phyloP scores from a whole-genome alignment of 2,329 filamentous ascomycete genomes.

The Diatrype stigma region DNA sequence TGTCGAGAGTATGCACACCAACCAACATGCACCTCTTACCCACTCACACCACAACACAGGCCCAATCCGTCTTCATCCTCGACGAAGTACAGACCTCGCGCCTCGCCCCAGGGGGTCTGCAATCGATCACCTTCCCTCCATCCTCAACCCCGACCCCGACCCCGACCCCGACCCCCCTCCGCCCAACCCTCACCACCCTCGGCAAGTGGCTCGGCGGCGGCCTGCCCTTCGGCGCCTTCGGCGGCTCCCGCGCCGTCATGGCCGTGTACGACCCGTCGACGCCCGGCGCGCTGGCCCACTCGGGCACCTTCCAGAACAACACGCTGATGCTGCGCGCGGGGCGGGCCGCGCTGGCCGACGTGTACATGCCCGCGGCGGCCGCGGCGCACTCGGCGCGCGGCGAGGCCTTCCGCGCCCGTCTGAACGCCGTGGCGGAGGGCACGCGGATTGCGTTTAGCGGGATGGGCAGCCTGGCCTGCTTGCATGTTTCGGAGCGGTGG shows the following conservation, averaged over 20 bases:
- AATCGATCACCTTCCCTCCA: slow-evolving; percentile 29
- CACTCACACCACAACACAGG: slow-evolving; percentile 18
- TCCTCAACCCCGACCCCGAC: not conserved
- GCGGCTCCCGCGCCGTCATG: slow-evolving; percentile 58
- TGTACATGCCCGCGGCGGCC: slow-evolving; percentile 24
- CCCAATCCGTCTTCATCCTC: slow-evolving; percentile 57
- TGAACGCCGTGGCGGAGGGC: slow-evolving; percentile 13
- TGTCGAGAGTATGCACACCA: too few relatives aligned
- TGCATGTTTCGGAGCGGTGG: slow-evolving; percentile 27
- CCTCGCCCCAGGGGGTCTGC: slow-evolving; percentile 47
- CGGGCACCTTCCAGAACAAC: slow-evolving; percentile 64
- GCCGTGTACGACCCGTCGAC: slow-evolving; percentile 43
- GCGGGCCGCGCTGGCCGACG: slow-evolving; percentile 19
- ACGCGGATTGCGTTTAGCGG: slow-evolving; percentile 23
- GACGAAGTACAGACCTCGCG: slow-evolving; percentile 71
- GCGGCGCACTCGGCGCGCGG: slow-evolving; percentile 21
- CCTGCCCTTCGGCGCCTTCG: slow-evolving; percentile 63
- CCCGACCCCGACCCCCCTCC: slow-evolving; percentile 23
- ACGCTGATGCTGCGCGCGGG: slow-evolving; percentile 47
- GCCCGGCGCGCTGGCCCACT: slow-evolving; percentile 37
- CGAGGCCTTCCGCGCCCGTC: slow-evolving; percentile 17
- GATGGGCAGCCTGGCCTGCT: slow-evolving; percentile 17
- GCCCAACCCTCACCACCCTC: slow-evolving; percentile 59
- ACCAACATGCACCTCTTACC: not conserved
- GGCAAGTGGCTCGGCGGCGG: slow-evolving; percentile 67